A percentile compares a stretch with the other conserved stretches of the same genome.
Conservation (phyloP, 2,329 filamentous ascomycete genomes). For the Graphiopsis chlorocephala region DNA sequence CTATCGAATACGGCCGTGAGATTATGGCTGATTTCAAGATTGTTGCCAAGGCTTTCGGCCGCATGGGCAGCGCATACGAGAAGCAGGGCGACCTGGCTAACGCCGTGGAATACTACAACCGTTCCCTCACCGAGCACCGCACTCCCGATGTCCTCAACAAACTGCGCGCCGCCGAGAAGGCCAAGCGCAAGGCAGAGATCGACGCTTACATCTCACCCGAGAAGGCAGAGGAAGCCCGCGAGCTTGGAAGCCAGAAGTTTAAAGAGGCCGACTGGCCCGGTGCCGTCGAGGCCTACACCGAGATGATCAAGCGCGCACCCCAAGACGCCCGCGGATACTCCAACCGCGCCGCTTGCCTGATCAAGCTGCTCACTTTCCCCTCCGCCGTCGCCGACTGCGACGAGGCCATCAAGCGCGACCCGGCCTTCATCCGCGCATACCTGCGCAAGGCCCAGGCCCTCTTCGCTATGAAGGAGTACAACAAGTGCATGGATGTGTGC, state of each 20-base stretch:
- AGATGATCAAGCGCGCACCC: constrained; percentile 95
- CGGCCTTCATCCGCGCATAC: constrained; percentile 91
- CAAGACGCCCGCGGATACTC: constrained; percentile 92
- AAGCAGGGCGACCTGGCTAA: constrained; percentile 75
- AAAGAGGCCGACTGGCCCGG: constrained; percentile 95
- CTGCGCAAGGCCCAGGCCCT: constrained; percentile 94
- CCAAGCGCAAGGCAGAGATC: constrained; percentile 72
- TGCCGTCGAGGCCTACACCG: constrained; percentile 87
- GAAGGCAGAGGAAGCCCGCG: constrained; percentile 92
- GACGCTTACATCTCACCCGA: constrained; percentile 81
- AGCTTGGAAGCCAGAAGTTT: constrained; percentile 94
- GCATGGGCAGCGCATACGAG: constrained; percentile 92
- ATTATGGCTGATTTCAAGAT: constrained; percentile 96
- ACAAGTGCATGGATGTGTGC: constrained; percentile 87
- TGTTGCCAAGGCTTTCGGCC: constrained; percentile 95
- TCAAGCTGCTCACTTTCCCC: constrained; percentile 95
- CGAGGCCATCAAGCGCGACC: constrained; percentile 83
- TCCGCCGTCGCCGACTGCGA: constrained; percentile 91
- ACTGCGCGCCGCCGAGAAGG: constrained; percentile 85
- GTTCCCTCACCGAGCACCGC: constrained; percentile 92
- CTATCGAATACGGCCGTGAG: constrained; percentile 83
- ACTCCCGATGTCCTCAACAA: constrained; percentile 92
- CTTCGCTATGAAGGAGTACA: constrained; percentile 98
- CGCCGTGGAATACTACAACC: constrained; percentile 87
- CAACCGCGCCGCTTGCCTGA: constrained; percentile 93